Conservation (phyloP, 805 yeast species). For the Metschnikowia peoriensis region DNA sequence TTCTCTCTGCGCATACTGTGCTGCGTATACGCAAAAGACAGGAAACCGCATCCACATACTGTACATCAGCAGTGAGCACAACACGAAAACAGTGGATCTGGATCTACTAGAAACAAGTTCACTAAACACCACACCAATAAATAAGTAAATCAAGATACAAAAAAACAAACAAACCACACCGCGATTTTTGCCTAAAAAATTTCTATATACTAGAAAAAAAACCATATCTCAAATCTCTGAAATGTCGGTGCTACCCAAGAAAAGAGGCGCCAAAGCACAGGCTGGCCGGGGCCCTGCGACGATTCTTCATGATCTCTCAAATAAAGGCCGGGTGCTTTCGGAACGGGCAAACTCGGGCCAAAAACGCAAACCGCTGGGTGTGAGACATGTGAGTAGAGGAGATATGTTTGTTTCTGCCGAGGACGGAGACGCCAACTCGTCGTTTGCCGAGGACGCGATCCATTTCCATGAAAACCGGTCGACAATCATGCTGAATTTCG, state of each 20-base stretch:
- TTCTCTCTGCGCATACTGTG: neutral
- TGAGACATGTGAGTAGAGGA: constrained; percentile 20
- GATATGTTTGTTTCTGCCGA: constrained; percentile 18
- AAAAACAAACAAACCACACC: neutral
- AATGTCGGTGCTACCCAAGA: constrained; percentile 26
- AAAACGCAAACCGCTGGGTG: constrained; percentile 23
- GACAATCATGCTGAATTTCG: constrained; percentile 43
- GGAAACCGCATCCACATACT: neutral
- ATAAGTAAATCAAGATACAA: neutral
- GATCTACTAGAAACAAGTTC: no score
- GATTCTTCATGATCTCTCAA: constrained; percentile 28
- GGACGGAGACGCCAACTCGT: constrained; percentile 16
- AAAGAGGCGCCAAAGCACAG: constrained; percentile 16
- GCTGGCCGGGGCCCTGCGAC: constrained; percentile 15
- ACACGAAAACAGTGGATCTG: neutral
- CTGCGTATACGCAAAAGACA: neutral
- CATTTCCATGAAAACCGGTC: constrained; percentile 42
- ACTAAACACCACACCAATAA: neutral
- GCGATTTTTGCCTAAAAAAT: neutral
- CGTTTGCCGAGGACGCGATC: constrained; percentile 36
- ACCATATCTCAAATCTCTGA: neutral
- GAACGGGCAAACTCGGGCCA: constrained; percentile 19
- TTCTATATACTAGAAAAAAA: neutral
- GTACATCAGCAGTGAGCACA: neutral
- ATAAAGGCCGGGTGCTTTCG: constrained; percentile 29